Evolutionary conservation across 441 rosid species (phyloP), one percentile per base, ranked within the genome.

Genomic region (Pelargonium fulgidum): DNA sequence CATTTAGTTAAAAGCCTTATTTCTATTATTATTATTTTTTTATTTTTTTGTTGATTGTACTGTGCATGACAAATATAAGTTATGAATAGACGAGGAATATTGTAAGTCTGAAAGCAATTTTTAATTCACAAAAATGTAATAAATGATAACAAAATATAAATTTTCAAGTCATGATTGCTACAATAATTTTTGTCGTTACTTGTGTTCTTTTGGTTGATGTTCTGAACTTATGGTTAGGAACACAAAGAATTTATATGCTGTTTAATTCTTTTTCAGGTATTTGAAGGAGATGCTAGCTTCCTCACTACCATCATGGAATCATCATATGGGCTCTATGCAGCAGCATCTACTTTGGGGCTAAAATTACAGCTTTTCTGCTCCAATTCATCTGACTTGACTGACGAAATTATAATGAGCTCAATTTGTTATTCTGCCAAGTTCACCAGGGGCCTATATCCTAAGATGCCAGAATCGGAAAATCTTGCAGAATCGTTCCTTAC

Each of bases 331-430:
- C 86, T 95, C 36, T 92, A 91, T 78, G 96, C 96, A 0, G 97
- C 90, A 68, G 97, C 99, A 72, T 94, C 93, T 77, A 88, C 93
- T 81, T 81, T 95, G 84, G 96, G 97, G 78, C 80, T 95, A 74
- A 87, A 82, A 76, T 78, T 95, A 66, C 99, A 95, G 85, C 79
- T 95, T 22, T 85, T 92, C 78, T 92, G 84, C 78, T 89, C 97
- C 76, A 69, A 88, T 68, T 87, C 97, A 78, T 81, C 89, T 39
- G 85, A 85, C 47, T 76, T 84, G 76, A 92, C 92, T 11, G 90
- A 88, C 77, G 96, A 88, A 72, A 87, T 90, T 52, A 83, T 95
- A 74, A 56, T 86, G 75, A 85, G 77, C 77, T 84, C 87, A 80
- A 87, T 92, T 75, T 77, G 66, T 59, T 73, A 77, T 82, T 84